Evolutionary conservation across 805 yeast genomes (phyloP), one percentile per base, ranked within the genome.

Genomic region (Myxozyma monticola): DNA sequence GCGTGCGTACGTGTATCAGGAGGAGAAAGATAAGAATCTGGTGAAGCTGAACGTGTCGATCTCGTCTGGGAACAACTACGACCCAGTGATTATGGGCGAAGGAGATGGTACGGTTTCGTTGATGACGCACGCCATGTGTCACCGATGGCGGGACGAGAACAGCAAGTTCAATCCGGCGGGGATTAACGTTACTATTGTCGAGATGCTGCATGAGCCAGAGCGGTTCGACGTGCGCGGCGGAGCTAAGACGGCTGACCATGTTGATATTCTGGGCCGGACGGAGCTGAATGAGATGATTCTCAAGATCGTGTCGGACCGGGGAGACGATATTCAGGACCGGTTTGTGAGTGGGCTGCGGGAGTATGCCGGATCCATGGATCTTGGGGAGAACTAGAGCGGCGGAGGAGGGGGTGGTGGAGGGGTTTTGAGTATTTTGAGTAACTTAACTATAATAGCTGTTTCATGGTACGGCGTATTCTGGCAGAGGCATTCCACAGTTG

Each of bases 61-160:
- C 43, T 88, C 85, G 59, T 74, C 77, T 3, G 73, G 77, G 31
- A 20, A 31, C 8, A 20, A 31, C 18, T 37, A 37, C 4, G 66
- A 74, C n/a, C 83, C 95, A 0, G 96, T 93, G 0, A 75, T 76
- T 31, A 74, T 88, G 63, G 84, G 96, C 1, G 96, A 93, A 64
- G 99, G 99, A 24, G 99, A 93, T 68, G 99, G 99, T 3, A 93
- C 99, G 0, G 85, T 93, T 3, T 88, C 96, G 2, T 62, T 93
- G 18, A 69, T 89, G 57, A 83, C 97, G 0, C 98, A 93, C 62
- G 62, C 88, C 1, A 87, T 89, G 81, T 88, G 96, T 64, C 96
- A 93, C 64, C 83, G 85, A 64, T 90, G 96, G 97, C 82, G 82
- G 60, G 78, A 80, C 45, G 77, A 76, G 2, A 62, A 71, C 20